A percentile compares a stretch with the other conserved stretches of the same genome.
Conservation (phyloP, 129 eudicot genomes). For the Oenanthe sinensis region DNA sequence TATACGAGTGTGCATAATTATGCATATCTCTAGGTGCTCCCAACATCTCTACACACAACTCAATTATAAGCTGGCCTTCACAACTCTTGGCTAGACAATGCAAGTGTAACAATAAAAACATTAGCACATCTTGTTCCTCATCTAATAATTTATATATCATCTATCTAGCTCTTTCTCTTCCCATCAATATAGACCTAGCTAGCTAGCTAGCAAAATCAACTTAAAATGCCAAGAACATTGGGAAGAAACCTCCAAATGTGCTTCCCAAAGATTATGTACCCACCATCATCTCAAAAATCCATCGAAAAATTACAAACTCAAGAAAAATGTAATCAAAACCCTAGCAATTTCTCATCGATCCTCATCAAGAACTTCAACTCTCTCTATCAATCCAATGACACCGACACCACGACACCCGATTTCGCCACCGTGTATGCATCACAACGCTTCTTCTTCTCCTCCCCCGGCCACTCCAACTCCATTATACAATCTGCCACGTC, state of each 20-base stretch:
- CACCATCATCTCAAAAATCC: constrained; percentile 10
- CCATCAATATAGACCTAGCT: background rate
- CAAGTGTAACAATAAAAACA: background rate
- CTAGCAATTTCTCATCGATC: constrained; percentile 16
- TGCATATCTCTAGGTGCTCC: background rate
- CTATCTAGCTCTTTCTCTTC: background rate
- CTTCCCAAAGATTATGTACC: constrained; percentile 54
- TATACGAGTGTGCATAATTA: background rate
- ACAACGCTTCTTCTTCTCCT: constrained; percentile 85
- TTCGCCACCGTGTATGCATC: constrained; percentile 64
- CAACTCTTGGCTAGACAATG: background rate
- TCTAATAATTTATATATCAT: background rate
- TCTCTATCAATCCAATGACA: constrained; percentile 40
- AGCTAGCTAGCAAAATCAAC: background rate
- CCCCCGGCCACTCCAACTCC: constrained; percentile 89
- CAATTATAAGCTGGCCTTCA: background rate
- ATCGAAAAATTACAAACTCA: constrained; percentile 10
- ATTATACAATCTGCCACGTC: constrained; percentile 50
- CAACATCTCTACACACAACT: background rate
- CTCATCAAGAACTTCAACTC: constrained; percentile 68
- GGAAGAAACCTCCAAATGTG: constrained; percentile 62
- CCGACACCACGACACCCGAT: constrained; percentile 33
- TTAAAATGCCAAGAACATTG: constrained; percentile 48
- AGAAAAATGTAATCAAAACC: constrained; percentile 10
- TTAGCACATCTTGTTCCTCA: background rate